A percentile compares a stretch with the other conserved stretches of the same genome.
These are phyloP conservation scores for Globisporangium cystogenes DNA, from an alignment of 352 stramenopile genomes.

Conservation along the genomic window DNA sequence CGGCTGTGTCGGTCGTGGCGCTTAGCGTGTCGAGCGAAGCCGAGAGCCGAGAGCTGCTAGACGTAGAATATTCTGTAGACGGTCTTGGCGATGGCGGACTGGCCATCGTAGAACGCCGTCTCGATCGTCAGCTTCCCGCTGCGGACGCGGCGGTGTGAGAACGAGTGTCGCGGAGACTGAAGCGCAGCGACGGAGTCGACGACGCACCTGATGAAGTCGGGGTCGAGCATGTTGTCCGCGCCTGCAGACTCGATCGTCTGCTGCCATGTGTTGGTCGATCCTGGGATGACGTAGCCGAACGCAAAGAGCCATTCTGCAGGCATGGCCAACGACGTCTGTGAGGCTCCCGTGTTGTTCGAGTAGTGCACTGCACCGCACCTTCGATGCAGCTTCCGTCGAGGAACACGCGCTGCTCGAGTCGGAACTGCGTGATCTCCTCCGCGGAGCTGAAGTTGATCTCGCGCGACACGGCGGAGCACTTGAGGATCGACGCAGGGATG, in stretches of 20 bases:
- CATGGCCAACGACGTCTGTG: slow-evolving; percentile 11
- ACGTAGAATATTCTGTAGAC: slow-evolving; percentile 94
- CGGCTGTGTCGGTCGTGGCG: too few species aligned
- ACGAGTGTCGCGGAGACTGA: neutral
- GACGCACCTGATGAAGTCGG: slow-evolving; percentile 72
- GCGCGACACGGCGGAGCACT: slow-evolving; percentile 86
- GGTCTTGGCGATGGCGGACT: slow-evolving; percentile 85
- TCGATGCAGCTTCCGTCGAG: slow-evolving; percentile 88
- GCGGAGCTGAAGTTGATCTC: slow-evolving; percentile 93
- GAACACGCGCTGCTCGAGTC: slow-evolving; percentile 90
- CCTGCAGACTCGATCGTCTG: slow-evolving; percentile 91
- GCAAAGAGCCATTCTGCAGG: slow-evolving; percentile 89
- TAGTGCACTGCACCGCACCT: slow-evolving; percentile 18
- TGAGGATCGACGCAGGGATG: slow-evolving; percentile 83
- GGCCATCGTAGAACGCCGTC: slow-evolving; percentile 93
- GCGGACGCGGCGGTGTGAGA: neutral
- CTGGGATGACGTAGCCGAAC: slow-evolving; percentile 95
- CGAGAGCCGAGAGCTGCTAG: slow-evolving; percentile 17
- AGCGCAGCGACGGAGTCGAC: neutral
- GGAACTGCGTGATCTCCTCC: slow-evolving; percentile 89
- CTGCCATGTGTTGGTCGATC: slow-evolving; percentile 94
- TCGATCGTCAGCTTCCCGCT: slow-evolving; percentile 93
- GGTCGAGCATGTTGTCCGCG: slow-evolving; percentile 85
- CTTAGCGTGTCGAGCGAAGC: too few species aligned
- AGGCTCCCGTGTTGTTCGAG: neutral